phyloP scores from a whole-genome alignment of 2,329 filamentous ascomycete species.

The Bipolaris cookei region DNA sequence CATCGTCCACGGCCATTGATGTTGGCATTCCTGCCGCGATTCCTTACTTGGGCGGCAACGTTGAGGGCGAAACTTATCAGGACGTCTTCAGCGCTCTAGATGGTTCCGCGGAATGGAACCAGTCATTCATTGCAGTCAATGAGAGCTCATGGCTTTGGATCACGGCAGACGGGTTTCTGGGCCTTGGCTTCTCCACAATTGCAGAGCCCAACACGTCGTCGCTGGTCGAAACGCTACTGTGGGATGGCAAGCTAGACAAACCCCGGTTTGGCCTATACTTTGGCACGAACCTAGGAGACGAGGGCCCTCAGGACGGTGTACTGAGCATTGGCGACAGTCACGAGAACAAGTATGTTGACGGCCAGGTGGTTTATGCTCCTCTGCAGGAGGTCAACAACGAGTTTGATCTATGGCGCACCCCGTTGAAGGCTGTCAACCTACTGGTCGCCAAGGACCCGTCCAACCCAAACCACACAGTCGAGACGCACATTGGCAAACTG shows the following conservation, averaged over 20 bases:
- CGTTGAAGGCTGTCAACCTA: conserved; percentile 15
- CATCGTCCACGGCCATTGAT: conserved; percentile 19
- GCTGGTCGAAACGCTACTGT: conserved; percentile 27
- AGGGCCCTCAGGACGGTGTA: conserved; percentile 19
- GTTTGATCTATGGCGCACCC: conserved; percentile 25
- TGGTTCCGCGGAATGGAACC: conserved; percentile 22
- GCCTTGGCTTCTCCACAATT: conserved; percentile 28
- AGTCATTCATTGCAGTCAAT: conserved; percentile 26
- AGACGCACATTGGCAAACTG: conserved; percentile 9
- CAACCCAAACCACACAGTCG: conserved; percentile 13
- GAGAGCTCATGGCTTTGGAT: conserved; percentile 26
- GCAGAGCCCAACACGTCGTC: conserved; percentile 19
- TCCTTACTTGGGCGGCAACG: conserved; percentile 21
- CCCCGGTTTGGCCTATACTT: conserved; percentile 26
- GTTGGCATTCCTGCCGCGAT: conserved; percentile 13
- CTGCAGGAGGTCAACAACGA: conserved; percentile 13
- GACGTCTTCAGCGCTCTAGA: conserved; percentile 20
- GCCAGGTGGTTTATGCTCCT: conserved; percentile 59
- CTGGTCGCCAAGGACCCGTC: conserved; percentile 18
- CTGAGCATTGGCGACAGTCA: conserved; percentile 41
- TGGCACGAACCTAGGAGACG: conserved; percentile 18
- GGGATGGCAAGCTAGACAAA: conserved; percentile 20
- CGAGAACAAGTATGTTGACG: conserved; percentile 66
- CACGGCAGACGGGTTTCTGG: conserved; percentile 28
- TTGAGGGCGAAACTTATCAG: conserved; percentile 14